These are phyloP conservation scores for Porpolomopsis calyptriformis DNA, from an alignment of 768 basidiomycete species.

Conservation along the genomic window DNA sequence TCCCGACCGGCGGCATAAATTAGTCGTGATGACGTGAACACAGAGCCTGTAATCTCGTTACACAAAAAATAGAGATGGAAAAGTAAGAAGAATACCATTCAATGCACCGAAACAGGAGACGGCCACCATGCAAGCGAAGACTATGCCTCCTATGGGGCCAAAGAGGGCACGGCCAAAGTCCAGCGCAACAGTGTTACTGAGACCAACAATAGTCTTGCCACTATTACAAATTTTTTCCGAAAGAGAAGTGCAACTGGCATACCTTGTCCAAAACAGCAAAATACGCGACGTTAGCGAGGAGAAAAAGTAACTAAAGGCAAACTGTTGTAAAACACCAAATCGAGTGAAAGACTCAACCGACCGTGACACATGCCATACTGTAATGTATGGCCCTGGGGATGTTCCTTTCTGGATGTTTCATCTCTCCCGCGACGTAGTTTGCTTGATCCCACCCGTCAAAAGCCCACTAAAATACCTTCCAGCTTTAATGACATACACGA, in stretches of 20 bases:
- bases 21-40: constrained; percentile 71
- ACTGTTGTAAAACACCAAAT: constrained; percentile 5
- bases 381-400: constrained; percentile 82
- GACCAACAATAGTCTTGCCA: constrained; percentile 47
- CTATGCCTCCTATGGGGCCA: constrained; percentile 73
- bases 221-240: neutral
- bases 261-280: constrained; percentile 88
- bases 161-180: constrained; percentile 87
- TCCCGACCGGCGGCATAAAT: constrained; percentile 86
- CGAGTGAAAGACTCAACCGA: constrained; percentile 29
- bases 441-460: constrained; percentile 95
- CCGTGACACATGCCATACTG: constrained; percentile 80
- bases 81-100: constrained; percentile 43
- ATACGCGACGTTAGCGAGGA: constrained; percentile 80
- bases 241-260: constrained; percentile 6
- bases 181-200: constrained; percentile 78
- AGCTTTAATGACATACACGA: neutral
- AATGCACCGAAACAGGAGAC: constrained; percentile 93
- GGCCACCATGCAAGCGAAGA: constrained; percentile 87
- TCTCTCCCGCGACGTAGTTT: constrained; percentile 87
- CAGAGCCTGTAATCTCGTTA: constrained; percentile 35
- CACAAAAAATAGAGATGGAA: constrained; percentile 9
- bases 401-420: constrained; percentile 70
- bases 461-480: constrained; percentile 49
- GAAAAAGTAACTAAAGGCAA: constrained; percentile 50